Evolutionary conservation across 139 green algal species (phyloP).

Genomic region (Coelastrella sp.): DNA sequence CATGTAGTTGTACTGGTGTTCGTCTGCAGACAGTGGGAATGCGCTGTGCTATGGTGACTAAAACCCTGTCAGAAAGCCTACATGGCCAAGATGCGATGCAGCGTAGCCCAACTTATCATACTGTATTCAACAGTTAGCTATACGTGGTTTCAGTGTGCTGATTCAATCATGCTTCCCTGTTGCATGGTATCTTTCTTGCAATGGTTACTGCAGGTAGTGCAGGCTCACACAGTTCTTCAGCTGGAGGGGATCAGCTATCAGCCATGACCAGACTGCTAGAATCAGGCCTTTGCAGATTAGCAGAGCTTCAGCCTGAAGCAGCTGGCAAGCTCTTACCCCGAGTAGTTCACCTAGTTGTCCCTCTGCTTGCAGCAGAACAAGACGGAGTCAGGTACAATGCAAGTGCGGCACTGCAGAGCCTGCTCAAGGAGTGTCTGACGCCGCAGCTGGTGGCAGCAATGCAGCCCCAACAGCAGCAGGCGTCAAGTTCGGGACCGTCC

Average conservation of each 20-base stretch:
- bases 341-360: conserved; percentile 72
- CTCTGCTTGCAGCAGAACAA: conserved; percentile 76
- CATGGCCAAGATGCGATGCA: too few species aligned
- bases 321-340: conserved; percentile 64
- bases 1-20: background rate
- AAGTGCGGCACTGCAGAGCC: conserved; percentile 58
- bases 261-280: conserved; percentile 69
- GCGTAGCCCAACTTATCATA: too few species aligned
- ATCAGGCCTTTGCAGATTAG: conserved; percentile 59
- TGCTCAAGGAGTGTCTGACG: conserved; percentile 53
- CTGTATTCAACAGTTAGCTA: too few species aligned
- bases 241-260: conserved; percentile 59
- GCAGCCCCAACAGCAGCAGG: conserved; percentile 45
- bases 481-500: too few species aligned
- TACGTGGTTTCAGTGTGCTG: too few species aligned
- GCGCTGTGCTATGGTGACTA: too few species aligned
- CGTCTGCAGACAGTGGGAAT: background rate
- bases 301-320: conserved; percentile 56
- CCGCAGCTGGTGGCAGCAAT: conserved; percentile 20
- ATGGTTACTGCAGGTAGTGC: background rate
- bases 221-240: background rate
- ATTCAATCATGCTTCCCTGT: too few species aligned
- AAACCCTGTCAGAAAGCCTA: too few species aligned
- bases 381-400: conserved; percentile 82
- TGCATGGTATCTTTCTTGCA: too few species aligned